Evolutionary conservation across 2,329 filamentous ascomycete species (phyloP).

Genomic region (Microsporum ferrugineum): DNA sequence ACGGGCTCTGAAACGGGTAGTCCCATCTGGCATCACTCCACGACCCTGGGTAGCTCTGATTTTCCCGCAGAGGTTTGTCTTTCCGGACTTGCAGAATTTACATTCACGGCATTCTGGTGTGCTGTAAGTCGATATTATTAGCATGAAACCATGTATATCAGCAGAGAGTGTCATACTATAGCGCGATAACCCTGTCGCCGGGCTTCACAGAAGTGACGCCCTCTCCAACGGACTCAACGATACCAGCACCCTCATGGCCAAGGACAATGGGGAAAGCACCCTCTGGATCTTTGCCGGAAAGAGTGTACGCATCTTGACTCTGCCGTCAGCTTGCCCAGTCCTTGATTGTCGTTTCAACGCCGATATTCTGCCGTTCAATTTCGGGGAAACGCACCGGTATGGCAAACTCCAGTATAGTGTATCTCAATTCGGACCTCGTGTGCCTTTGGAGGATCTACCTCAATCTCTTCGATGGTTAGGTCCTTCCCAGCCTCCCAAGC

Average conservation of each 20-base stretch:
- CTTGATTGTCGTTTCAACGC: not conserved
- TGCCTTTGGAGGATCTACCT: constrained; percentile 78
- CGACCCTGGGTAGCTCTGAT: constrained; percentile 93
- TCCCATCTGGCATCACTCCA: constrained; percentile 95
- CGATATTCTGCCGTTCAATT: not conserved
- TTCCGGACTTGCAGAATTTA: constrained; percentile 99
- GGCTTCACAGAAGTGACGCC: constrained; percentile 89
- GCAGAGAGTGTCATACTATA: constrained; percentile 52
- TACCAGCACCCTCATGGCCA: constrained; percentile 81
- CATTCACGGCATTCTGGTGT: constrained; percentile 95
- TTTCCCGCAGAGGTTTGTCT: constrained; percentile 98
- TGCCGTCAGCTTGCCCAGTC: not conserved
- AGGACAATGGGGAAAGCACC: constrained; percentile 83
- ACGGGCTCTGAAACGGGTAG: constrained; percentile 85
- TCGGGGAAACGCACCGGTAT: constrained; percentile 57
- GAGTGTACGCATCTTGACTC: constrained; percentile 72
- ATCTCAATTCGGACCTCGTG: constrained; percentile 96
- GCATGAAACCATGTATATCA: too few species aligned
- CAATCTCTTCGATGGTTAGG: constrained; percentile 78
- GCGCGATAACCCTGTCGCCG: constrained; percentile 80
- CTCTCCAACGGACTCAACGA: constrained; percentile 88
- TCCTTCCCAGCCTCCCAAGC: constrained; percentile 94
- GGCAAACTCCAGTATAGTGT: constrained; percentile 96
- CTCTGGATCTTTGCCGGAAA: constrained; percentile 94
- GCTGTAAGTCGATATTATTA: constrained; percentile 38